Conservation (phyloP, 2,329 filamentous ascomycete genomes). For the Trichoderma pleuroti region DNA sequence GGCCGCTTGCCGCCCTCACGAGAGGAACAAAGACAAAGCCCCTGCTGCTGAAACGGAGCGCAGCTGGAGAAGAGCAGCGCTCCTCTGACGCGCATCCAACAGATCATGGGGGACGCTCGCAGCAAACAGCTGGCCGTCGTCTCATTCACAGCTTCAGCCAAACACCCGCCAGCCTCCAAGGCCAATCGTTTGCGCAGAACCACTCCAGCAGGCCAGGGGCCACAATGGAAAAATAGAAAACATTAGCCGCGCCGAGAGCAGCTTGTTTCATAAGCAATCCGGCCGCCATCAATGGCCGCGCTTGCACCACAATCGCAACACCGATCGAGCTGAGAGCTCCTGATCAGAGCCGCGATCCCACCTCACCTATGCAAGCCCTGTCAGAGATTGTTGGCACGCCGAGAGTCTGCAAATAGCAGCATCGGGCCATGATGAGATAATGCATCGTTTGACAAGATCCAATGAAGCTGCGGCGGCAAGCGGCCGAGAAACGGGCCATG, state of each 20-base stretch:
- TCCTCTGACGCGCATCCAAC: background rate
- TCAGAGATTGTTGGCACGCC: background rate
- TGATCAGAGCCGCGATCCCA: slow-evolving; percentile 9
- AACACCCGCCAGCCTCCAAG: background rate
- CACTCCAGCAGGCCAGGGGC: background rate
- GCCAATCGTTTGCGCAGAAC: slow-evolving; percentile 10
- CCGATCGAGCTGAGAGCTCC: background rate
- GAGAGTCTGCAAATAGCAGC: background rate
- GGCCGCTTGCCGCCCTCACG: slow-evolving; percentile 14
- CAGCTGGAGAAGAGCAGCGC: background rate
- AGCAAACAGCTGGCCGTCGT: background rate
- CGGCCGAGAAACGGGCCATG: background rate
- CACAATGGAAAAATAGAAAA: background rate
- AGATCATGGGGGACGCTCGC: background rate
- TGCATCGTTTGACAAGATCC: background rate
- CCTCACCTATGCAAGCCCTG: background rate
- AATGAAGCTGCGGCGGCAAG: slow-evolving; percentile 15
- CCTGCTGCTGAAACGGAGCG: slow-evolving; percentile 1
- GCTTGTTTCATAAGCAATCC: slow-evolving; percentile 11
- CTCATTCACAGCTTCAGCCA: background rate
- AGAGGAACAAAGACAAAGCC: background rate
- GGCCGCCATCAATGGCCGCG: slow-evolving; percentile 8
- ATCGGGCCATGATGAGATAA: background rate
- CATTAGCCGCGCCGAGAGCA: slow-evolving; percentile 15
- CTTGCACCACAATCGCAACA: slow-evolving; percentile 1